Conservation (phyloP, 768 basidiomycete genomes). For the Suillus placidus region DNA sequence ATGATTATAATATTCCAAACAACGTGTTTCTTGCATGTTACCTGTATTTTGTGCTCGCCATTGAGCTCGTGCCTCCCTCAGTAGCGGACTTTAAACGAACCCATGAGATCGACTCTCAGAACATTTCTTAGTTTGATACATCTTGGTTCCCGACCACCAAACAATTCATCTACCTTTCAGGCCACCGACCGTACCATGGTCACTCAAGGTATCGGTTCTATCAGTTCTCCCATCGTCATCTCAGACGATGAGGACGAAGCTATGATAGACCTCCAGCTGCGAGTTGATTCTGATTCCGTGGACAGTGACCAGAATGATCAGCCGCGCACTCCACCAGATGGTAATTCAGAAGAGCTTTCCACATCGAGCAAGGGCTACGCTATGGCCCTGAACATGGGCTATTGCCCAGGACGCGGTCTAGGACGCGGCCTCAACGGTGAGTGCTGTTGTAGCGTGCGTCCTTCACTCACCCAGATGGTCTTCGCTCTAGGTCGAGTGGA, state of each 20-base stretch:
- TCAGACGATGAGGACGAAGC: conserved; percentile 31
- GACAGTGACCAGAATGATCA: conserved; percentile 8
- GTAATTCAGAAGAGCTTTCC: conserved; percentile 10
- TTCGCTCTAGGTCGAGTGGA: conserved; percentile 16
- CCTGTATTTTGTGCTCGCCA: not conserved
- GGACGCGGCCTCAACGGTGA: conserved; percentile 18
- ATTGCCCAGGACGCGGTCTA: conserved; percentile 18
- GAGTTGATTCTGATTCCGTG: conserved; percentile 1
- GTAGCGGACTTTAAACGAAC: conserved; percentile 19
- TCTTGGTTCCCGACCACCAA: conserved; percentile 8
- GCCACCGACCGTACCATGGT: conserved; percentile 11
- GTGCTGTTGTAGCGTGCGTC: conserved; percentile 5
- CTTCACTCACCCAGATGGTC: conserved; percentile 14
- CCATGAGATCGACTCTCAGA: conserved; percentile 10
- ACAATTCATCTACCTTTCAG: conserved; percentile 6
- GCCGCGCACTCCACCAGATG: not conserved
- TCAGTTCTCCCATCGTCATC: conserved; percentile 32
- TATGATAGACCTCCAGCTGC: conserved; percentile 16
- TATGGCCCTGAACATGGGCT: conserved; percentile 18
- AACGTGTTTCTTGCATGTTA: conserved; percentile 8
- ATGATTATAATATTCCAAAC: not conserved
- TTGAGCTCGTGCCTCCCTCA: not conserved
- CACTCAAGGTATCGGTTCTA: conserved; percentile 24
- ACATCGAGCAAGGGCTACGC: conserved; percentile 12
- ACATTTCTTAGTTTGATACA: conserved; percentile 2